Base-by-base conservation (phyloP, 1,284 basidiomycete genomes). In the Cerioporus squamosus region DNA sequence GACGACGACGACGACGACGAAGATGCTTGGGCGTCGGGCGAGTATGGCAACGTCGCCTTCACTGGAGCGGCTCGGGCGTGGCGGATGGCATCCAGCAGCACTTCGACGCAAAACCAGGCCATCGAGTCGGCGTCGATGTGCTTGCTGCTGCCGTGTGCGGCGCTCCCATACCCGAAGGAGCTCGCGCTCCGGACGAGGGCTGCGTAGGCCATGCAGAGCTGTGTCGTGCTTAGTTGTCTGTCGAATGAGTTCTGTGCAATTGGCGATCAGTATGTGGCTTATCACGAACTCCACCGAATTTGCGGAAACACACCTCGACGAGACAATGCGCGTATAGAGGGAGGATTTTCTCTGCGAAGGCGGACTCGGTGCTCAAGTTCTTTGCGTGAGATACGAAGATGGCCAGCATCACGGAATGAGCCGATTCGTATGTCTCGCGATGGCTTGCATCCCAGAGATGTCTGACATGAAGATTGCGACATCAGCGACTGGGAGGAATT, bases 371-470 rank as follows among this genome's bases (percentile, higher is more conserved):
- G 46, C 69, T 70, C 10, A 69, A 67, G 38, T 72, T 74, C 59
- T 81, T 78, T 0, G 84, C 82, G 62, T 82, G 80, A 17, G 85
- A 79, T 17, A 86, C 81, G 65, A 91, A 86, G 22, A 90, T 78
- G 2, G 89, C 79, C 6, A 92, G 74, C 50, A 92, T 76, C 29
- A 90, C 87, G 3, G 90, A 91, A 70, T 92, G 90, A 5, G 88
- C 82, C 0, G 88, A 88, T 70, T 92, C 90, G 60, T 83, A 91
- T 18, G 82, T 84, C 61, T 90, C 87, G 33, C 88, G 83, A 58
- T 88, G 75, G 15, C 72, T 71, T n/a, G 82, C 62, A 60, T 86
- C 79, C 49, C 75, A 77, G 22, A 89, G 76, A 68, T 86, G 79
- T 43, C 87, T 89, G 63, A n/a, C 10, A 9, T 43, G 10, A 18